Percentiles rank a stretch among this genome's conserved stretches.
phyloP scores from a whole-genome alignment of 2,329 filamentous ascomycete genomes.

The Alternaria gansuensis region DNA sequence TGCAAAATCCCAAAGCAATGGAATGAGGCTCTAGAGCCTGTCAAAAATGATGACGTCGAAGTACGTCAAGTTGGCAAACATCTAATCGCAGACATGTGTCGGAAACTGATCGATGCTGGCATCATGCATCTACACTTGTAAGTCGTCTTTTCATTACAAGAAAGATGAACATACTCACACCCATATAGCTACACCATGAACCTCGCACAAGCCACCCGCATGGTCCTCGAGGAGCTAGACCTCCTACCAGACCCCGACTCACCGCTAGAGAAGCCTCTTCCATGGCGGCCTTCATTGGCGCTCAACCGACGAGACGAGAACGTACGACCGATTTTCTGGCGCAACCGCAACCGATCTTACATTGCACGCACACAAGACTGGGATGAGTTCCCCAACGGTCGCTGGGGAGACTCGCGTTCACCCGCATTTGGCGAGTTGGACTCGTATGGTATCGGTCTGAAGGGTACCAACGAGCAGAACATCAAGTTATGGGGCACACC shows the following conservation, averaged over 20 bases:
- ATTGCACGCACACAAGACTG: conserved; percentile 95
- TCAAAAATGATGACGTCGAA: conserved; percentile 95
- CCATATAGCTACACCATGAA: conserved; percentile 89
- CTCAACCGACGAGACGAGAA: conserved; percentile 91
- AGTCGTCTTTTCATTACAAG: conserved; percentile 31
- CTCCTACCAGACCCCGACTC: conserved; percentile 80
- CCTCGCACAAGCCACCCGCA: conserved; percentile 88
- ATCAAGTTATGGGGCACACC: conserved; percentile 94
- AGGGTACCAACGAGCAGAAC: conserved; percentile 95
- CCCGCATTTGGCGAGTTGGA: conserved; percentile 96
- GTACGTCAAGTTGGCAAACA: conserved; percentile 89
- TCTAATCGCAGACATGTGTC: conserved; percentile 88
- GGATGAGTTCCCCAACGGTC: conserved; percentile 98
- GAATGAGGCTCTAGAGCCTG: conserved; percentile 82
- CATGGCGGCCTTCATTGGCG: conserved; percentile 94
- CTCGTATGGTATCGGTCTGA: conserved; percentile 90
- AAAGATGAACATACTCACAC: conserved; percentile 21
- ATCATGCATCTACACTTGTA: conserved; percentile 90
- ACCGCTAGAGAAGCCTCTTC: conserved; percentile 86
- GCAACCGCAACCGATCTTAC: conserved; percentile 95
- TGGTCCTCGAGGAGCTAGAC: conserved; percentile 89
- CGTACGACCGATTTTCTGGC: conserved; percentile 98
- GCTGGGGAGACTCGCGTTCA: conserved; percentile 96
- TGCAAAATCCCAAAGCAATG: conserved; percentile 82
- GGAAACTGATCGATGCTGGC: conserved; percentile 80